Base-by-base conservation (phyloP, 352 stramenopile genomes). In the Phytophthora fragariaefolia region DNA sequence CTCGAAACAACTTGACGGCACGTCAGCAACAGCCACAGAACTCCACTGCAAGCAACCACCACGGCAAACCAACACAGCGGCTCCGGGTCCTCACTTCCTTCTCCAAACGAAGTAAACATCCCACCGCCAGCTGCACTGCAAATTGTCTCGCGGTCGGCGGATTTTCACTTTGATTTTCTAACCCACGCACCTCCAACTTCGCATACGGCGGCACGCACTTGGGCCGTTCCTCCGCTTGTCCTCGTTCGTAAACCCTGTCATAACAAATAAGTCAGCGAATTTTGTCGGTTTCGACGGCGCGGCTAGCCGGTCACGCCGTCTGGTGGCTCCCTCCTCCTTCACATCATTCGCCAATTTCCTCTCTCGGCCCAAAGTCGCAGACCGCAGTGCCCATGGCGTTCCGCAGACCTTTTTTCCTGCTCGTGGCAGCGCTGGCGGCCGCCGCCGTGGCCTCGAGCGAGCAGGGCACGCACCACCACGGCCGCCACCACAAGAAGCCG, bases 261-360 rank as follows among this genome's bases (percentile, higher is more conserved):
- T 58, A 69, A 28, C 2, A 22, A 27, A 52, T 66, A 70, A 55
- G 38, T 66, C 55, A 70, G n/a, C 26, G 4, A 51, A 40, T 40
- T 45, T 22, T 59, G 38, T 13, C 42, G 24, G 58, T 71, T 65
- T 63, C 48, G 10, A 32, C 6, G n/a, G 18, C 6, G 28, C n/a
- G 49, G 24, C 18, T 43, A 45, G 23, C 34, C 42, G 45, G 58
- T 43, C 49, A 61, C 53, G 26, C 18, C 47, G 54, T 20, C 56
- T 56, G 49, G 49, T 42, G 56, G 42, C 38, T n/a, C 15, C 27
- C 48, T 52, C 40, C 52, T 60, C 57, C 43, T 55, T 40, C 48
- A 27, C 15, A 50, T 69, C 67, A 77, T 73, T 74, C 55, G 18
- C 24, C 24, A 27, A 71, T 71, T 77, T 73, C 36, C 61, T 64